Evolutionary conservation across 2,329 filamentous ascomycete species (phyloP), one percentile per base, ranked within the genome.

Genomic region (Claviceps paspali): DNA sequence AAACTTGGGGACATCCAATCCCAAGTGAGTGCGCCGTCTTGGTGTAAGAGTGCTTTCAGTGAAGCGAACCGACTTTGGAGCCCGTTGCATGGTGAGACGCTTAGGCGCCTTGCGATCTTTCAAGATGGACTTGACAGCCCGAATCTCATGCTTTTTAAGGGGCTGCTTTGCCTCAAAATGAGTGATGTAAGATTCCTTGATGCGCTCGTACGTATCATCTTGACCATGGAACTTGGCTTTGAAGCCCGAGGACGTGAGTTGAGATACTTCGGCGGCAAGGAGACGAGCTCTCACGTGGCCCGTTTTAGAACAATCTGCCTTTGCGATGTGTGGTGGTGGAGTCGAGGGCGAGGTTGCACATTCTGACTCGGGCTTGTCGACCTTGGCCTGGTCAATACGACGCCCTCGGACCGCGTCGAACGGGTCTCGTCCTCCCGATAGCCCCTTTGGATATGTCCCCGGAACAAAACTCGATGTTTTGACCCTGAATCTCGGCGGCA

Each of bases 1-100:
- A 29, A 29, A 38, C 33, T 41, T 49, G 2, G 46, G 50, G 5
- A 52, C 36, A 24, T 54, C 48, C 9, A 51, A 36, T 15, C 52
- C 52, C 21, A 44, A 14, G 23, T 49, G 52, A 3, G 45, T 49
- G 29, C 50, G 47, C 28, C 42, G 49, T 30, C 38, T 50, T 12
- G 52, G 51, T 22, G 45, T 49, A 3, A 46, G 28, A 2, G 49
- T 55, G 14, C 39, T 44, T 10, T 54, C 51, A 6, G 44, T 48
- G 37, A 56, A 56, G 12, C 52, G 52, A 14, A 56, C 53, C 27
- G 39, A 36, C 39, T 51, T 54, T 18, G 51, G 51, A 18, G 46
- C 40, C 15, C 46, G 45, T 14, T 33, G 42, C 41, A 46, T 45
- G 15, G 42, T 40, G 23, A 52, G 44, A 21, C 52, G 46, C 37